Base-by-base conservation (phyloP, 805 yeast genomes). In the Ogataea glucozyma region DNA sequence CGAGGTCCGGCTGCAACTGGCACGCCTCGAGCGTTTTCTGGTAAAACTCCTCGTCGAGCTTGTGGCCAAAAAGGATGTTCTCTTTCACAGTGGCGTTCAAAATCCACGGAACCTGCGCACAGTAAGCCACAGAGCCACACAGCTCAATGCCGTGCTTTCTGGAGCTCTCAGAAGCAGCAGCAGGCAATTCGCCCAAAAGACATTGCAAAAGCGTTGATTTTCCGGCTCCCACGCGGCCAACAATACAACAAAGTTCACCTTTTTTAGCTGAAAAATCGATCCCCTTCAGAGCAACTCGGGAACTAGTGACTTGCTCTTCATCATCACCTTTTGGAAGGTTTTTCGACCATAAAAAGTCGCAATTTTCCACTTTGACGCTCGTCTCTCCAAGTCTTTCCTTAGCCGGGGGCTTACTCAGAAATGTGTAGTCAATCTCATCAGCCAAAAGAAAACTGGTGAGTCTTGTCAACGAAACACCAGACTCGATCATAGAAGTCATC, bases 41-140 rank as follows among this genome's bases (percentile, higher is more conserved):
- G 65, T 93, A 93, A 56, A 90, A 90, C 3, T 73, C 84, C 10
- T 84, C 76, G 56, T 93, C 97, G 60, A 70, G 87, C 54, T 75
- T 82, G 59, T 83, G 88, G 16, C 99, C 99, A 66, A 93, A 93
- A 40, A 89, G 64, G 58, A 93, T 87, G 60, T 93, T 93, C 22
- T 93, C 97, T 54, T 79, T 84, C 4, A 93, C 91, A 3, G 95
- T 74, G 26, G 96, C 98, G 61, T 93, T 93, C 85, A 89, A 85
- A 50, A 93, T 89, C 99, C 99, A 93, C 1, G 99, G 95, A 29
- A 85, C 73, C 57, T 81, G 87, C 1, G 85, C 70, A 58, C 85
- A 80, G 52, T 78, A 81, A 0, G 85, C 84, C 31, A 79, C 57
- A 2, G 71, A 56, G 4, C 82, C 81, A n/a, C 46, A 46, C 10